phyloP scores from a whole-genome alignment of 2,329 filamentous ascomycete species.

The Sporothrix curviconia region DNA sequence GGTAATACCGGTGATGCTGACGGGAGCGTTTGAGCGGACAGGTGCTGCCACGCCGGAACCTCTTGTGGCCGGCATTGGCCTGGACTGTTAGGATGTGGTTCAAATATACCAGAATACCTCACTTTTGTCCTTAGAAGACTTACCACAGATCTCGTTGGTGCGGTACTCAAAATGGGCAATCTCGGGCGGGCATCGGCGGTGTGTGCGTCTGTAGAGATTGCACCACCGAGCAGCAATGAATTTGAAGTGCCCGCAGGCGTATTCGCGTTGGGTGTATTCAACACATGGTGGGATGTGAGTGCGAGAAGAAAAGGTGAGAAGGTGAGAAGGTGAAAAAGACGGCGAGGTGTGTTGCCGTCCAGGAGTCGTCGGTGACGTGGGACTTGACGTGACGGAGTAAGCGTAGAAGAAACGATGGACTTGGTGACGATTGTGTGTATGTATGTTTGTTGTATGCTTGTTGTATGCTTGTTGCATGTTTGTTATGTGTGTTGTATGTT shows the following conservation, averaged over 20 bases:
- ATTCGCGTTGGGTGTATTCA: conserved; percentile 41
- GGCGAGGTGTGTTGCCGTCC: not conserved
- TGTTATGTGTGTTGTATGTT: no score
- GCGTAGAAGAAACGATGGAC: no score
- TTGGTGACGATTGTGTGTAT: no score
- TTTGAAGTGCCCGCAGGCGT: conserved; percentile 31
- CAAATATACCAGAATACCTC: no score
- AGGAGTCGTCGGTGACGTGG: not conserved
- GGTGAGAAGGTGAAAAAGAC: not conserved
- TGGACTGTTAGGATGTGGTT: conserved; percentile 12
- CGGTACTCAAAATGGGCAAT: conserved; percentile 30
- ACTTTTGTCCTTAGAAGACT: not conserved
- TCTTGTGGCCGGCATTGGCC: conserved; percentile 34
- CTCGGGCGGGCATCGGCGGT: conserved; percentile 29
- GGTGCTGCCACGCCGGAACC: conserved; percentile 31
- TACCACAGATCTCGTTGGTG: not conserved
- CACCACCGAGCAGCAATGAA: conserved; percentile 32
- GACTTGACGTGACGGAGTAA: no score
- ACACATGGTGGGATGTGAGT: conserved; percentile 45
- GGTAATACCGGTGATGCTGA: conserved; percentile 14
- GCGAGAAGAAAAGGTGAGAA: no score
- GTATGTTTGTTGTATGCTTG: no score
- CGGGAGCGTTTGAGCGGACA: conserved; percentile 27
- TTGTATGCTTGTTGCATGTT: no score
- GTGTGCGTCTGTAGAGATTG: conserved; percentile 27